A percentile compares a stretch with the other conserved stretches of the same genome.
Conservation (phyloP, 2,329 filamentous ascomycete genomes). For the Sporothrix euskadiensis region DNA sequence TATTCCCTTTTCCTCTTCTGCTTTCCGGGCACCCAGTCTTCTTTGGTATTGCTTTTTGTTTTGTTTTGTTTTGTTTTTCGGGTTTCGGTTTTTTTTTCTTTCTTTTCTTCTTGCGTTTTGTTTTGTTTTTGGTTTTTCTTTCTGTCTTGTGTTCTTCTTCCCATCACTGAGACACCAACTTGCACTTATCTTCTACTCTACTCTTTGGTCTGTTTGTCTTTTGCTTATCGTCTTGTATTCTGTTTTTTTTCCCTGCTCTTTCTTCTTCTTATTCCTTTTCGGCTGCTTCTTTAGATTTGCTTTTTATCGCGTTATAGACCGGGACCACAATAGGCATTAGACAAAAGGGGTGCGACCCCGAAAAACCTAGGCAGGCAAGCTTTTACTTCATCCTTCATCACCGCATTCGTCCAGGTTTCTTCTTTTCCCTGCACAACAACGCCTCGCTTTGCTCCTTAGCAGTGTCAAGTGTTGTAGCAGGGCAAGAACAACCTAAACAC, state of each 20-base stretch:
- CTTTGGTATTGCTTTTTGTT: not conserved
- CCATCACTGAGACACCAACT: not conserved
- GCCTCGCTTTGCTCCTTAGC: not conserved
- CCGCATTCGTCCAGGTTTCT: constrained; percentile 1
- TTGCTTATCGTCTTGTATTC: not conserved
- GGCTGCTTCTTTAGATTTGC: not conserved
- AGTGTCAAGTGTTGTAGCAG: not conserved
- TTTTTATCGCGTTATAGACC: not conserved
- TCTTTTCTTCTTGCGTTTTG: not conserved
- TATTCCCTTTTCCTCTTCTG: not conserved
- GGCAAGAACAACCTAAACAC: constrained; percentile 5
- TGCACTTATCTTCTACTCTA: not conserved
- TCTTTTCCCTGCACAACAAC: not conserved
- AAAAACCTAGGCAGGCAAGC: constrained; percentile 12
- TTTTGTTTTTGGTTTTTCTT: not conserved
- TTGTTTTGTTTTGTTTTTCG: not conserved
- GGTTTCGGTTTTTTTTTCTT: not conserved
- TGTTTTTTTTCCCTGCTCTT: not conserved
- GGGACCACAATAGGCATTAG: constrained; percentile 16
- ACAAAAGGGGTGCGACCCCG: constrained; percentile 12
- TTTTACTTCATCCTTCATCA: not conserved
- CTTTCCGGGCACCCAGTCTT: not conserved
- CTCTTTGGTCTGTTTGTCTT: not conserved
- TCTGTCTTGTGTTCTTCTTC: not conserved
- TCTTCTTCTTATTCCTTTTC: not conserved